Percentiles rank a stretch among this genome's conserved stretches.
phyloP scores from a whole-genome alignment of 192 early-diverging fungal genomes.

The Gonapodya sp. region DNA sequence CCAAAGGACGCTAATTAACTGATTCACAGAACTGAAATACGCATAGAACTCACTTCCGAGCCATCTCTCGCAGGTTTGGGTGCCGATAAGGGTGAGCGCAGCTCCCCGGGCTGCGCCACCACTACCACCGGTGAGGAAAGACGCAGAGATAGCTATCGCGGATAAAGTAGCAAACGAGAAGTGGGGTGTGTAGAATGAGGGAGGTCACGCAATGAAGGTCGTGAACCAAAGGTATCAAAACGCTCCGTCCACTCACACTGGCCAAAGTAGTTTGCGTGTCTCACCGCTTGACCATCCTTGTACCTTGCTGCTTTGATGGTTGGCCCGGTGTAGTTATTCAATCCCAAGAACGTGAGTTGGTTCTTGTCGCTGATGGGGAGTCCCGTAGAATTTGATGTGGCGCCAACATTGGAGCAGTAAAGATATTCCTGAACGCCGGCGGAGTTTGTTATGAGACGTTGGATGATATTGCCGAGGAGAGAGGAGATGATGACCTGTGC shows the following conservation, averaged over 20 bases:
- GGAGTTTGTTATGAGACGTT: not conserved
- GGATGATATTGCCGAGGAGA: not conserved
- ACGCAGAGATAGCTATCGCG: not conserved
- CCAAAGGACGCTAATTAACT: not conserved
- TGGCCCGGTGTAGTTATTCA: not conserved
- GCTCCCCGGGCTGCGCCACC: not conserved
- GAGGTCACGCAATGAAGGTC: too few species aligned
- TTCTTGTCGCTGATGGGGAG: not conserved
- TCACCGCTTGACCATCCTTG: not conserved
- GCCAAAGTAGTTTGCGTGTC: constrained; percentile 1
- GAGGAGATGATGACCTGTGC: constrained; percentile 7
- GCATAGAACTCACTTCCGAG: not conserved
- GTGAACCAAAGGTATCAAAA: too few species aligned
- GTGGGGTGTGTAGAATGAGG: not conserved
- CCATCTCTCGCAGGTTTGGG: not conserved
- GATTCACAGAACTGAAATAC: not conserved
- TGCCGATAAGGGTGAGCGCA: not conserved
- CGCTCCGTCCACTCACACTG: not conserved
- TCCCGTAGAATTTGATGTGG: not conserved
- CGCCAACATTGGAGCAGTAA: constrained; percentile 7
- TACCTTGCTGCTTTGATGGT: not conserved
- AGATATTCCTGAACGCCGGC: not conserved
- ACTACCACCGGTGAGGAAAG: not conserved
- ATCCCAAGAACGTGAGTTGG: not conserved
- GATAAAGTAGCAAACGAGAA: not conserved